Base-by-base conservation (phyloP, 2,329 filamentous ascomycete genomes). In the Botrytis aclada region DNA sequence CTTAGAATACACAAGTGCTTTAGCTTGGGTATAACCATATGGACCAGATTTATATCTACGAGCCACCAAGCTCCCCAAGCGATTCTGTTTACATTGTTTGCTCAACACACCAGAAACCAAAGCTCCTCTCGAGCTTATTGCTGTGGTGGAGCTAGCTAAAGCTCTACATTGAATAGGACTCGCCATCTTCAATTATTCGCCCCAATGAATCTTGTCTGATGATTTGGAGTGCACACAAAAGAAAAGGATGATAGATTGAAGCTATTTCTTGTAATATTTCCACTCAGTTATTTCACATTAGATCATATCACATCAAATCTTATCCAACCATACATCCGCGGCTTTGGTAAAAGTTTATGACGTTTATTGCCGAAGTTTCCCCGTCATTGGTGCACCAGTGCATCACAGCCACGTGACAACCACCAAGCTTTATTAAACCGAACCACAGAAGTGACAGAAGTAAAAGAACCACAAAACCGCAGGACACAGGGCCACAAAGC, bases 11-110 rank as follows among this genome's bases (percentile, higher is more conserved):
- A 93, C 89, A 76, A 96, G 88, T n/a, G 91, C 88, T 84, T 94
- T 95, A 76, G 93, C 91, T 83, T 95, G 93, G 60, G 92, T 93
- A 83, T 96, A 96, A 79, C 93, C 93, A 81, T 93, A 95, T 0
- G 88, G 80, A 34, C 85, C 86, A 60, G 86, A 87, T 77, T 88
- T 86, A 77, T 76, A 79, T 74, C 87, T 85, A 71, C 80, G 81
- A 41, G 65, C 37, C 12, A 58, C 29, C 65, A 43, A 69, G 47
- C 65, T 69, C 16, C 65, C 65, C 65, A 67, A 41, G 34, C 37
- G 65, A 16, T 39, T 54, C 25, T 54, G 45, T 37, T 12, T 51
- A 16, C 16, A 39, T 37, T 54, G 64, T 25, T 34, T 54, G 45
- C 45, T 39, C 45, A 25, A 39, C 18, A 41, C 34, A 4, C 34